A percentile compares a stretch with the other conserved stretches of the same genome.
Conservation (phyloP, 2,329 filamentous ascomycete genomes). For the Dactylellina leptospora region DNA sequence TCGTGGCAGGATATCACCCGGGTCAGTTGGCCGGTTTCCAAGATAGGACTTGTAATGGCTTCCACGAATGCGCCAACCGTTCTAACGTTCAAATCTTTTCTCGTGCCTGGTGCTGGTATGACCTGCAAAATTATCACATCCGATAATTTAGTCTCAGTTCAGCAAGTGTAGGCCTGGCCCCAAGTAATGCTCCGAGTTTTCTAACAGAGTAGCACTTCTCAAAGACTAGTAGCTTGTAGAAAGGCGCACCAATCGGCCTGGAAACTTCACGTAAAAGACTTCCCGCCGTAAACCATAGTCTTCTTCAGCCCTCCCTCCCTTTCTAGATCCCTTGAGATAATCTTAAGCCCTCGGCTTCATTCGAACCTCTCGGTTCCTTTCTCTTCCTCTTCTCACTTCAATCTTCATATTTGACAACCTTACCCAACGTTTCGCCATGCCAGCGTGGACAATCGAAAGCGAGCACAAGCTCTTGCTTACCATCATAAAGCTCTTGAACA, state of each 20-base stretch:
- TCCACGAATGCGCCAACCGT: constrained; percentile 11
- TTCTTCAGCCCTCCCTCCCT: constrained; percentile 1
- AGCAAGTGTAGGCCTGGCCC: no score
- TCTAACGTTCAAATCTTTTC: background rate
- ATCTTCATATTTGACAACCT: no score
- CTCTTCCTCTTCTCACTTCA: no score
- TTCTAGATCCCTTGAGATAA: background rate
- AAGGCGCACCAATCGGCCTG: background rate
- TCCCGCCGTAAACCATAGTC: background rate
- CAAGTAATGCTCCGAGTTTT: no score
- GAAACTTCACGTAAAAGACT: background rate
- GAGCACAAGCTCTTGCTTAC: constrained; percentile 53
- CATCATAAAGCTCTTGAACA: constrained; percentile 54
- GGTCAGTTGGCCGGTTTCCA: constrained; percentile 5
- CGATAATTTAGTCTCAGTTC: no score
- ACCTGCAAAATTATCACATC: no score
- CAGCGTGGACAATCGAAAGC: constrained; percentile 54
- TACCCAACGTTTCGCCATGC: constrained; percentile 36
- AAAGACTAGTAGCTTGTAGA: no score
- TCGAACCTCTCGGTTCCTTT: no score
- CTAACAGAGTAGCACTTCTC: no score
- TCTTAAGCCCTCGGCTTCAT: background rate
- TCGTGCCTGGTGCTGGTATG: no score
- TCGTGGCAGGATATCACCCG: constrained; percentile 7
- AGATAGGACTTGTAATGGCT: constrained; percentile 50